Base-by-base conservation (phyloP, 2,329 filamentous ascomycete genomes). In the Aschersonia sp. region DNA sequence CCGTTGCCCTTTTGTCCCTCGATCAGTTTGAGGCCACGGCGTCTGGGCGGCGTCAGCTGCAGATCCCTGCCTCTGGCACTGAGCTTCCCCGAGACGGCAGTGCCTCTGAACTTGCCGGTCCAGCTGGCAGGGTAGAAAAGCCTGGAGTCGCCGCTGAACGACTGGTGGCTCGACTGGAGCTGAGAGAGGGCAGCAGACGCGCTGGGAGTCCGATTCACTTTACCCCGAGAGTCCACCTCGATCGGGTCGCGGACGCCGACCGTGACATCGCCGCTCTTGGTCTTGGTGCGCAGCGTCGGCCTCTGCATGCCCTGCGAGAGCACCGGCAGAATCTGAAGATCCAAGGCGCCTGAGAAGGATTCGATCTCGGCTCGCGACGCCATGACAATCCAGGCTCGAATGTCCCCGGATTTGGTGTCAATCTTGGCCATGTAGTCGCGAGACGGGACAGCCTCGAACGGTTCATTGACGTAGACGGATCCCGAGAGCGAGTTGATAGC, bases 121-220 rank as follows among this genome's bases (percentile, higher is more conserved):
- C 75, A 78, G 2, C 65, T 60, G 29, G 54, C 55, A 0, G 75
- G 74, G 52, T 75, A 76, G 12, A 46, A 51, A 29, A 77, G 58
- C 11, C 54, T 55, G 44, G 75, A 53, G 33, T 55, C 45, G 6
- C 71, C 73, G 47, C 69, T 72, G 8, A 71, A 65, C 41, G 68
- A 67, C 29, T 50, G 59, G 58, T 78, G 73, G 6, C 54, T 52
- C 3, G 68, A 65, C 37, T 58, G 53, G 5, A 78, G 58, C 32
- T 59, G 56, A 44, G 59, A 54, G 56, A 71, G 49, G 30, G 55
- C 52, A 11, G 56, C 54, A 31, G 9, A 10, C 3, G 8, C 35
- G 35, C 35, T 37, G 8, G 35, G 35, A 5, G 12, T 37, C 40
- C n/a, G 40, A 14, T 7, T 7, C 14, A 7, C 2, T 42, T 7